Conservation (phyloP, 2,329 filamentous ascomycete genomes). For the Apiospora phragmitis region DNA sequence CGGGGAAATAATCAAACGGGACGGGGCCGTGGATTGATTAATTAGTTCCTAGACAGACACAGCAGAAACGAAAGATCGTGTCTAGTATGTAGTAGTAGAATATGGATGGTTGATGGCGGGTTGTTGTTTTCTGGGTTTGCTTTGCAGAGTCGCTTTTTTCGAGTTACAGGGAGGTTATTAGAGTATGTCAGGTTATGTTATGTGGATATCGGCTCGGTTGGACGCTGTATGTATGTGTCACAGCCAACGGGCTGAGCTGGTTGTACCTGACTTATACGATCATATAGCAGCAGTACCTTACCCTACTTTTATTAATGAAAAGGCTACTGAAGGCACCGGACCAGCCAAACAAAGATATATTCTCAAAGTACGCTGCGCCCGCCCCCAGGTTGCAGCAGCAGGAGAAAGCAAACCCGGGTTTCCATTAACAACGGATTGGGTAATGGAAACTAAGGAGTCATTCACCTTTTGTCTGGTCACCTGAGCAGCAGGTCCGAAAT, state of each 20-base stretch:
- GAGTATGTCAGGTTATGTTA: background rate
- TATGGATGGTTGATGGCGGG: background rate
- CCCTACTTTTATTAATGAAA: background rate
- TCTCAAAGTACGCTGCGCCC: background rate
- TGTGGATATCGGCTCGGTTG: background rate
- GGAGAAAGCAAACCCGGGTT: slow-evolving; percentile 15
- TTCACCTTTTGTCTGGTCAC: slow-evolving; percentile 30
- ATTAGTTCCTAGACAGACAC: background rate
- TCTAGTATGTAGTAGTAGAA: background rate
- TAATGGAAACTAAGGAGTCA: slow-evolving; percentile 48
- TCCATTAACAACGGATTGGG: slow-evolving; percentile 41
- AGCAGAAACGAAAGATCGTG: background rate
- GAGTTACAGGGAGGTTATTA: background rate
- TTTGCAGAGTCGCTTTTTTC: background rate
- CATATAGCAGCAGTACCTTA: background rate
- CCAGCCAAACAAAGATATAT: background rate
- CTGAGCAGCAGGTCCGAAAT: slow-evolving; percentile 28
- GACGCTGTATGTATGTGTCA: background rate
- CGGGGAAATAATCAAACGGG: slow-evolving; percentile 36
- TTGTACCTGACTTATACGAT: background rate
- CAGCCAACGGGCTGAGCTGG: background rate
- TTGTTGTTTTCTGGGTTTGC: slow-evolving; percentile 1
- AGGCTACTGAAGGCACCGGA: background rate
- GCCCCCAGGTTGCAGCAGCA: background rate
- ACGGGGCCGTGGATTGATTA: slow-evolving; percentile 20